Percentiles rank a stretch among this genome's conserved stretches.
Evolutionary conservation across 2,329 filamentous ascomycete species (phyloP).

Genomic region (Sclerotinia borealis): DNA sequence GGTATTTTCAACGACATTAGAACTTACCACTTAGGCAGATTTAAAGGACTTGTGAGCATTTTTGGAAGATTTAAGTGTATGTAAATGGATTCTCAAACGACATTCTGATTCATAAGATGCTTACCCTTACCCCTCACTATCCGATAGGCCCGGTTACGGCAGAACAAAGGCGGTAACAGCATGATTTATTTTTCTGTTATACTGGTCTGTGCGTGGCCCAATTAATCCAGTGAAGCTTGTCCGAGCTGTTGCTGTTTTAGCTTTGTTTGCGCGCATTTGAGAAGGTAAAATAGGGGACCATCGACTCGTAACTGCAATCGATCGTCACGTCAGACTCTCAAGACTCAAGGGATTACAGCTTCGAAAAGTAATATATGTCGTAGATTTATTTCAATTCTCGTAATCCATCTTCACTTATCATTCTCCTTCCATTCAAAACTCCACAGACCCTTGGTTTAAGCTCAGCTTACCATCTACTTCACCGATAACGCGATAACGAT

Average conservation of each 20-base stretch:
- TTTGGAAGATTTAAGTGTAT: background rate
- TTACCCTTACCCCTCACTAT: background rate
- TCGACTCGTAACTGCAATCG: background rate
- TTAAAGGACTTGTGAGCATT: conserved; percentile 29
- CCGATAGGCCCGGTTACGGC: background rate
- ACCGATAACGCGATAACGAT: background rate
- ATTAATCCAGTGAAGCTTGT: background rate
- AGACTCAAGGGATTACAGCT: background rate
- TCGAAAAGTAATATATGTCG: background rate
- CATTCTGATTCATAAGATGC: background rate
- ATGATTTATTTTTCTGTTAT: background rate
- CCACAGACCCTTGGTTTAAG: background rate
- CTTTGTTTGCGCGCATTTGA: conserved; percentile 12
- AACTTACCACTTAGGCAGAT: conserved; percentile 31
- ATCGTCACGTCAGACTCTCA: background rate
- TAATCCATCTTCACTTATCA: background rate
- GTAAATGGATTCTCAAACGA: background rate
- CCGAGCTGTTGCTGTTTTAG: background rate
- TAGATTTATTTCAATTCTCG: background rate
- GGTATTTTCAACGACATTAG: background rate
- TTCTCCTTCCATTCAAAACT: background rate
- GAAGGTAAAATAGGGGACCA: conserved; percentile 3
- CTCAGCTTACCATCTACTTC: background rate
- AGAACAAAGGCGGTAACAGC: background rate
- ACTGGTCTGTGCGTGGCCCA: background rate